A percentile compares a stretch with the other conserved stretches of the same genome.
These are phyloP conservation scores for Pneumocystis canis DNA, from an alignment of 1,139 yeast genomes.

Conservation along the genomic window DNA sequence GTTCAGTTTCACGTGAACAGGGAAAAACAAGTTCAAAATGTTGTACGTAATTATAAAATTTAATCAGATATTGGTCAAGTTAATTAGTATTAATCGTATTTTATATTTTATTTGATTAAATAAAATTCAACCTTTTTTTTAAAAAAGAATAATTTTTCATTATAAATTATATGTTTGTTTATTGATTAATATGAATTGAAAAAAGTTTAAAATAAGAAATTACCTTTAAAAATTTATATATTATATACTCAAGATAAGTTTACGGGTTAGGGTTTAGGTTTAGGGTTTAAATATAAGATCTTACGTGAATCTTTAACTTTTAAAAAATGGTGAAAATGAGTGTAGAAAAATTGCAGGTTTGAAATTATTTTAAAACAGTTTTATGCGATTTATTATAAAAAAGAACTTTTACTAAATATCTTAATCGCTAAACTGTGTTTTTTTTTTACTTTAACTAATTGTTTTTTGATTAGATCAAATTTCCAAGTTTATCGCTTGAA, in stretches of 20 bases:
- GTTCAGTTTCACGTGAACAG: constrained; percentile 80
- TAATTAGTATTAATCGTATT: not conserved
- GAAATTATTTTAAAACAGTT: not conserved
- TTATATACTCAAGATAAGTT: no score
- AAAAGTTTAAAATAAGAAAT: no score
- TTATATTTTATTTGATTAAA: not conserved
- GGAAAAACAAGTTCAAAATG: constrained; percentile 47
- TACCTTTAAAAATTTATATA: no score
- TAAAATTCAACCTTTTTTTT: no score
- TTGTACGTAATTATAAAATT: constrained; percentile 20
- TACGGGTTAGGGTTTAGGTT: no score
- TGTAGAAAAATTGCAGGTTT: constrained; percentile 1
- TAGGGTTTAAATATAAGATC: no score
- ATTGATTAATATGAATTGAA: no score
- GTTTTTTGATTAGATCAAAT: constrained; percentile 42
- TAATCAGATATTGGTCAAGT: not conserved
- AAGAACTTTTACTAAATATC: not conserved
- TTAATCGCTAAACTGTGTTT: not conserved
- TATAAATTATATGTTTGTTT: no score
- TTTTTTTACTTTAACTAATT: not conserved
- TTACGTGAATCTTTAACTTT: not conserved
- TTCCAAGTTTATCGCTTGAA: constrained; percentile 70
- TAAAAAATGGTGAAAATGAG: not conserved
- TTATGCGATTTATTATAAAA: not conserved
- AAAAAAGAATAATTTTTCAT: no score